phyloP scores from a whole-genome alignment of 1,139 yeast genomes.

The Hemisphaericaspora lyxosophila region DNA sequence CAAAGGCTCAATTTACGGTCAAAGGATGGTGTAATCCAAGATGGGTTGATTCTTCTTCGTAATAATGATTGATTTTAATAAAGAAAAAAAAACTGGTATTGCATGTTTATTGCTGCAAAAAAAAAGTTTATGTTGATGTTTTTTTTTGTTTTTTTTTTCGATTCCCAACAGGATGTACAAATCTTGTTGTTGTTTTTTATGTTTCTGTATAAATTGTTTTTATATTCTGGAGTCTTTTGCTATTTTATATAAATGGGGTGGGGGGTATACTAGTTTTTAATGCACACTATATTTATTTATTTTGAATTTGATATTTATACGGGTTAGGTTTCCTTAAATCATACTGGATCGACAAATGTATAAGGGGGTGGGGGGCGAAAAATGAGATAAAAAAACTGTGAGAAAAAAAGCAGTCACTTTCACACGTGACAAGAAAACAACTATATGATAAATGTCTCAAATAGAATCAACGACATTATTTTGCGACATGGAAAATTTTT shows the following conservation, averaged over 20 bases:
- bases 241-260: too few species aligned
- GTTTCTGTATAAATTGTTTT: too few species aligned
- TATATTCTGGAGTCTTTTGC: too few species aligned
- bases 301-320: too few species aligned
- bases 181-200: too few species aligned
- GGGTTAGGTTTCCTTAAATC: too few species aligned
- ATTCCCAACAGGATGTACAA: background rate
- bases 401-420: conserved; percentile 6
- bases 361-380: too few species aligned
- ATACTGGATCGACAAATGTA: too few species aligned
- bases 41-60: conserved; percentile 30
- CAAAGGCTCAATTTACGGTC: conserved; percentile 48
- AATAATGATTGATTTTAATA: background rate
- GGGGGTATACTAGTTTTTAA: too few species aligned
- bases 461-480: conserved; percentile 1
- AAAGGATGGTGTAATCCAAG: conserved; percentile 55
- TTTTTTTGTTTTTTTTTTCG: too few species aligned
- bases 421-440: conserved; percentile 1
- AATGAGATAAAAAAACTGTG: too few species aligned
- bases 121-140: background rate
- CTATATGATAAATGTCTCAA: background rate
- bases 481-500: conserved; percentile 7
- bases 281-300: too few species aligned
- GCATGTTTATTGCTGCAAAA: background rate
- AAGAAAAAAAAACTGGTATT: background rate